These are phyloP conservation scores for Bacterosira constricta DNA, from an alignment of 108 stramenopile species.

Conservation along the genomic window DNA sequence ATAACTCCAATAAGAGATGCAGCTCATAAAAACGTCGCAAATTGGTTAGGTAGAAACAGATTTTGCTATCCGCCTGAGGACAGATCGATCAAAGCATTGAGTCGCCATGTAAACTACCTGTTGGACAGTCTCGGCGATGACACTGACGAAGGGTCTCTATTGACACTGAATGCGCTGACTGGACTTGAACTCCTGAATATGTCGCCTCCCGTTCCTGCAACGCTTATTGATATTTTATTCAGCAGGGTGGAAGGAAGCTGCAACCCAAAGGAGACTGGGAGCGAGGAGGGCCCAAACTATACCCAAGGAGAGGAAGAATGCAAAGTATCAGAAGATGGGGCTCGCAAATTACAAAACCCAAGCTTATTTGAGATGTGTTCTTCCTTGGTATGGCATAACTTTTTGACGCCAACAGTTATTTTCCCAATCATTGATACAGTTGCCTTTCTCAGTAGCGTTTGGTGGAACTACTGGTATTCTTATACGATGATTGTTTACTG, in stretches of 20 bases:
- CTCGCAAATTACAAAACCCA: background rate
- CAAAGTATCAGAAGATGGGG: background rate
- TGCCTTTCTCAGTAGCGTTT: constrained; percentile 27
- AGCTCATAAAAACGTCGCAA: constrained; percentile 18
- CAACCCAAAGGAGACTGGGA: background rate
- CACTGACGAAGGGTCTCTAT: background rate
- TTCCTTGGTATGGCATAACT: constrained; percentile 25
- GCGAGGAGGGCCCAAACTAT: background rate
- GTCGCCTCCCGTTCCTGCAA: constrained; percentile 6
- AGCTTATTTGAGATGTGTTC: constrained; percentile 3
- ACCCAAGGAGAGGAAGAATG: background rate
- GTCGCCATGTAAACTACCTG: constrained; percentile 24
- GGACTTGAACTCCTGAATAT: constrained; percentile 22
- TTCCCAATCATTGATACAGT: constrained; percentile 26
- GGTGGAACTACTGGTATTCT: constrained; percentile 34
- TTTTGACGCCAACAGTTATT: constrained; percentile 27
- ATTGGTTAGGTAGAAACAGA: constrained; percentile 23
- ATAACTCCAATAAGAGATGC: constrained; percentile 32
- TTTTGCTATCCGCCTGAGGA: constrained; percentile 32
- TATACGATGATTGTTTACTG: constrained; percentile 20
- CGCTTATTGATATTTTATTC: constrained; percentile 5
- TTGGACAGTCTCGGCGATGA: constrained; percentile 14
- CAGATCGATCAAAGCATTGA: constrained; percentile 26
- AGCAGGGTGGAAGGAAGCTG: background rate
- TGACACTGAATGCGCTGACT: constrained; percentile 17